Percentiles rank a stretch among this genome's conserved stretches.
phyloP scores from a whole-genome alignment of 2,329 filamentous ascomycete genomes.

The Spiromastix sp. region DNA sequence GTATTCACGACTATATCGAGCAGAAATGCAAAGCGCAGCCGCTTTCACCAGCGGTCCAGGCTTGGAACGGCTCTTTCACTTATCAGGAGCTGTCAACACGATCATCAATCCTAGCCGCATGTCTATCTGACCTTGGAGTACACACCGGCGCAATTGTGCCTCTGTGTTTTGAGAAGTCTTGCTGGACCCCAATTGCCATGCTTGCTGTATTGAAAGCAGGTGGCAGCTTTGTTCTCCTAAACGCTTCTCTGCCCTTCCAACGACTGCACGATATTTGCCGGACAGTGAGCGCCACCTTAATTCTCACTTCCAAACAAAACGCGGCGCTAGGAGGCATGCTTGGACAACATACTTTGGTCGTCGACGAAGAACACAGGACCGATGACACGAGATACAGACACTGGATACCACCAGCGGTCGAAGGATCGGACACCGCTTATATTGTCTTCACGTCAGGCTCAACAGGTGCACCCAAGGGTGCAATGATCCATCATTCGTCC shows the following conservation, averaged over 20 bases:
- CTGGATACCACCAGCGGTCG: not conserved
- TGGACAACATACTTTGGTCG: not conserved
- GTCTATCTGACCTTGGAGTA: slow-evolving; percentile 4
- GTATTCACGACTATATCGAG: no score
- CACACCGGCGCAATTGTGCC: slow-evolving; percentile 17
- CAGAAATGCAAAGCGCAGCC: no score
- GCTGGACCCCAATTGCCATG: slow-evolving; percentile 25
- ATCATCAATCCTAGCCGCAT: not conserved
- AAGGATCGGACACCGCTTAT: slow-evolving; percentile 17
- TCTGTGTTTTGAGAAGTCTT: slow-evolving; percentile 28
- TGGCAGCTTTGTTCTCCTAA: slow-evolving; percentile 24
- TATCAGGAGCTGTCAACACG: slow-evolving; percentile 4
- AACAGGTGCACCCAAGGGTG: slow-evolving; percentile 28
- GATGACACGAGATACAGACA: no score
- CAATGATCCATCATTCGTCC: slow-evolving; percentile 27
- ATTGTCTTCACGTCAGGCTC: slow-evolving; percentile 29
- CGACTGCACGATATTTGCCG: slow-evolving; percentile 18
- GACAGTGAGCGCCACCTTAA: not conserved
- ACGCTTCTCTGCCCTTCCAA: slow-evolving; percentile 24
- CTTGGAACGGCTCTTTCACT: slow-evolving; percentile 8
- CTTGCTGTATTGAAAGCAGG: slow-evolving; percentile 25
- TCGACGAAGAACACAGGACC: not conserved
- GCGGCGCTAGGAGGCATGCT: no score
- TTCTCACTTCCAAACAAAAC: no score
- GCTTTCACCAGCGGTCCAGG: slow-evolving; percentile 8